Percentiles rank a stretch among this genome's conserved stretches.
Evolutionary conservation across 2,329 filamentous ascomycete genomes (phyloP).

Genomic region (Sphaerulina musiva): DNA sequence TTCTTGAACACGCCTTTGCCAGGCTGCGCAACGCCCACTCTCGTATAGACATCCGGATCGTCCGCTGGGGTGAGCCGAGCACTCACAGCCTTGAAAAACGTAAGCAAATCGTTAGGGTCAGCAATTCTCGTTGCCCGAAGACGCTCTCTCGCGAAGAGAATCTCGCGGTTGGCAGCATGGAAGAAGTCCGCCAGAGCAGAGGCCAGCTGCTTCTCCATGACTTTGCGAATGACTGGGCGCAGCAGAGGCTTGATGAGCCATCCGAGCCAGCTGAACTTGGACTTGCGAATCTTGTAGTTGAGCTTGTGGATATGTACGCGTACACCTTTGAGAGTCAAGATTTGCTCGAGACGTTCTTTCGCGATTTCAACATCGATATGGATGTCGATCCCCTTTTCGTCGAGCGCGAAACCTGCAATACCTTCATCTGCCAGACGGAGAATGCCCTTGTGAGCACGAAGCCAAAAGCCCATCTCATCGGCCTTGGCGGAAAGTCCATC

Average conservation of each 20-base stretch:
- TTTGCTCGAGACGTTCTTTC: conserved; percentile 69
- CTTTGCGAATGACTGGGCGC: conserved; percentile 69
- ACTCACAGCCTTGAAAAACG: conserved; percentile 76
- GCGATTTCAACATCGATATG: conserved; percentile 78
- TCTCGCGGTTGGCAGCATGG: conserved; percentile 71
- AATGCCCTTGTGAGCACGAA: conserved; percentile 69
- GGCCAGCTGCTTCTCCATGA: conserved; percentile 72
- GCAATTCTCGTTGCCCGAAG: conserved; percentile 79
- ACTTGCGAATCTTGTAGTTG: conserved; percentile 67
- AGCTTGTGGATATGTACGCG: conserved; percentile 81
- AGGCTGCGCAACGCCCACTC: conserved; percentile 61
- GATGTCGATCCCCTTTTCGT: conserved; percentile 81
- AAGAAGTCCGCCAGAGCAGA: conserved; percentile 63
- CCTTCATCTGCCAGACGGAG: conserved; percentile 73
- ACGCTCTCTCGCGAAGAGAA: conserved; percentile 79
- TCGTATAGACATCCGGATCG: conserved; percentile 68
- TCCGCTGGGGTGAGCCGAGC: conserved; percentile 65
- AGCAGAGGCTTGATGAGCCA: conserved; percentile 82
- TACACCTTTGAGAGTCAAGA: conserved; percentile 69
- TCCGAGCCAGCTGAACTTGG: conserved; percentile 67
- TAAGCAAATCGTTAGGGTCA: conserved; percentile 69
- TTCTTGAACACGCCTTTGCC: conserved; percentile 66
- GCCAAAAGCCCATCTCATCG: conserved; percentile 83
- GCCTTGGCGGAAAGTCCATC: conserved; percentile 78
- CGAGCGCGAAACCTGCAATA: conserved; percentile 76